Evolutionary conservation across 257 asterid species (phyloP).

Genomic region (Dorcoceras hygrometricum): DNA sequence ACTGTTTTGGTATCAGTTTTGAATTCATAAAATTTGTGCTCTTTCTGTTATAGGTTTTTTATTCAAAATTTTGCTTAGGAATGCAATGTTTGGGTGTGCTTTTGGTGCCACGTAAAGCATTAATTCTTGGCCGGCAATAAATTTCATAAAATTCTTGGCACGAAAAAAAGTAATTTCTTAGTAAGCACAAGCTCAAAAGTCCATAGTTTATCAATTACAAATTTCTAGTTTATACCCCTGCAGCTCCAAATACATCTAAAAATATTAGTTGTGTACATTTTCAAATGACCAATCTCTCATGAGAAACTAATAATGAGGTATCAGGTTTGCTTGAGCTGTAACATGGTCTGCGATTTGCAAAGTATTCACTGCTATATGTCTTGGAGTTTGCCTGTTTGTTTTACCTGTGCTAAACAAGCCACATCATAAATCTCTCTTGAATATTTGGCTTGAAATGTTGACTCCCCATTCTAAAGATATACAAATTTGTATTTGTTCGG

Average conservation of each 20-base stretch:
- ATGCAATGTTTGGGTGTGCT: conserved; percentile 5
- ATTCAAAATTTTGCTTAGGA: background rate
- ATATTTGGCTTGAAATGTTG: too few relatives aligned
- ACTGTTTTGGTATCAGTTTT: conserved; percentile 11
- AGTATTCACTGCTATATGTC: too few relatives aligned
- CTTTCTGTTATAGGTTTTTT: background rate
- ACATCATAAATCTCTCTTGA: too few relatives aligned
- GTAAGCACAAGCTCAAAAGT: background rate
- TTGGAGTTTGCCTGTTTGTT: too few relatives aligned
- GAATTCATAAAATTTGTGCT: background rate
- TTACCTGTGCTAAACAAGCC: too few relatives aligned
- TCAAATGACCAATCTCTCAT: background rate
- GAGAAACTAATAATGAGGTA: background rate
- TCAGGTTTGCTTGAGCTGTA: background rate
- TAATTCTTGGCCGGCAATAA: background rate
- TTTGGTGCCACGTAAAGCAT: background rate
- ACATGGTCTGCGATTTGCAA: too few relatives aligned
- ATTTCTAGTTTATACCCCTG: background rate
- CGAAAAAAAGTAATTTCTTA: background rate
- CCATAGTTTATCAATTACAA: too few relatives aligned
- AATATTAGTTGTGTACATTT: too few relatives aligned
- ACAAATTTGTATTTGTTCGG: too few relatives aligned
- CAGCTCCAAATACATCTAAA: background rate
- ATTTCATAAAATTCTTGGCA: background rate
- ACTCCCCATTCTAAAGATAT: too few relatives aligned